Base-by-base conservation (phyloP, 2,329 filamentous ascomycete genomes). In the Alternaria sp. region DNA sequence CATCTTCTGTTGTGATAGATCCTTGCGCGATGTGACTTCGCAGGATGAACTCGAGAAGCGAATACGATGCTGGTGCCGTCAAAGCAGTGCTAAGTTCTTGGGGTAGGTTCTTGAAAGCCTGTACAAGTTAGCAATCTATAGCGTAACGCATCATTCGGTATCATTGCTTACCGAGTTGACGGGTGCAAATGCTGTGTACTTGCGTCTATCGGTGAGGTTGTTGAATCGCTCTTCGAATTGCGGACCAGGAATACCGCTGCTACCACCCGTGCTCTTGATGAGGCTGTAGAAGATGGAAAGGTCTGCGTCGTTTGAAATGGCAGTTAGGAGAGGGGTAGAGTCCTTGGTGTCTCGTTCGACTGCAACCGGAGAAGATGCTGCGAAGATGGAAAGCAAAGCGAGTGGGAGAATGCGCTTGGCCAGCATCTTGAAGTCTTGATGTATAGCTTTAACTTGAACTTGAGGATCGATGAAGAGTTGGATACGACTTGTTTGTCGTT, bases 141-240 rank as follows among this genome's bases (percentile, higher is more conserved):
- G 25, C 1, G 5, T 5, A 11, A 20, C 25, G n/a, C 37, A 23
- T 12, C 5, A 26, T 3, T 18, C 10, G 18, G 10, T 12, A 14
- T 37, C 12, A 26, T 14, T 25, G 21, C 57, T 14, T 37, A 60
- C 57, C 10, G 49, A 44, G 26, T 60, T 47, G n/a, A 54, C 44
- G 12, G 57, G 57, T 37, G 57, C 57, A 20, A 60, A 55, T 6
- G 44, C 44, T 2, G 57, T 60, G 23, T 55, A 60, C 9, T 60
- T 45, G 9, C 49, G 49, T 23, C 57, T 43, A 20, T 60, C 33
- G 3, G 41, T 25, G n/a, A 45, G 49, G 18, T 28, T 45, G n/a
- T 60, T 60, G 26, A 60, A 60, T 2, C 37, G 41, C 43, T 60
- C 57, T 45, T 60, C 57, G 6, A 60, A 60, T 3, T 37, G 49